Percentiles rank a stretch among this genome's conserved stretches.
Conservation (phyloP, 169 alveolate species). For the Cryptosporidium xiaoi region DNA sequence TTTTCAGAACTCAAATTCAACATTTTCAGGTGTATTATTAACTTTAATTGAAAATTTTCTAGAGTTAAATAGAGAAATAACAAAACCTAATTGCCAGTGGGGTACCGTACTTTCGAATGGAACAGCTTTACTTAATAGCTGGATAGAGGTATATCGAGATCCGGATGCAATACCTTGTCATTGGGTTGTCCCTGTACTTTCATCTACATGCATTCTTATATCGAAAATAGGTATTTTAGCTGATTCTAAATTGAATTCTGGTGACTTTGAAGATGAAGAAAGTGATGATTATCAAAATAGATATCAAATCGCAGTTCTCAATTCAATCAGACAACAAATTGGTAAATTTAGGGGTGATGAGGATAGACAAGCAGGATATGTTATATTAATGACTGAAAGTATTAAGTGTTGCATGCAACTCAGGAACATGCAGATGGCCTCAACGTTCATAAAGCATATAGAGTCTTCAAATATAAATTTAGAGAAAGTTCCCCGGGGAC, state of each 20-base stretch:
- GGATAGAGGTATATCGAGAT: slow-evolving; percentile 71
- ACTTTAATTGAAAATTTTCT: slow-evolving; percentile 38
- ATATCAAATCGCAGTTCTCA: slow-evolving; percentile 81
- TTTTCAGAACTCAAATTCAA: slow-evolving; percentile 8
- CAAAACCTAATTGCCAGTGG: slow-evolving; percentile 63
- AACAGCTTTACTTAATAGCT: slow-evolving; percentile 45
- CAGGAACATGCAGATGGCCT: slow-evolving; percentile 91
- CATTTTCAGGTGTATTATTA: slow-evolving; percentile 12
- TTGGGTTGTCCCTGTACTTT: slow-evolving; percentile 65
- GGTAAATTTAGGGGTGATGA: slow-evolving; percentile 88
- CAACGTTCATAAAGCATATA: slow-evolving; percentile 85
- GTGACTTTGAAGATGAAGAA: slow-evolving; percentile 43
- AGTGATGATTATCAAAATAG: slow-evolving; percentile 70
- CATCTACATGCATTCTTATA: slow-evolving; percentile 26
- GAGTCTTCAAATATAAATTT: slow-evolving; percentile 84
- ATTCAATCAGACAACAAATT: slow-evolving; percentile 83
- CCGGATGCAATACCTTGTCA: slow-evolving; percentile 71
- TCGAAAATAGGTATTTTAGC: slow-evolving; percentile 57
- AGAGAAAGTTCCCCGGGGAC: slow-evolving; percentile 84
- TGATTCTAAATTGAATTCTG: slow-evolving; percentile 34
- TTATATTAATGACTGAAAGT: slow-evolving; percentile 84
- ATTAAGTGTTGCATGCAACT: slow-evolving; percentile 88
- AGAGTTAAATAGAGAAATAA: slow-evolving; percentile 34
- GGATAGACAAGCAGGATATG: slow-evolving; percentile 85
- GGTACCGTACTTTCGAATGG: slow-evolving; percentile 29